Percentiles rank a stretch among this genome's conserved stretches.
phyloP scores from a whole-genome alignment of 805 yeast species.

The Diddensiella santjacobensis region DNA sequence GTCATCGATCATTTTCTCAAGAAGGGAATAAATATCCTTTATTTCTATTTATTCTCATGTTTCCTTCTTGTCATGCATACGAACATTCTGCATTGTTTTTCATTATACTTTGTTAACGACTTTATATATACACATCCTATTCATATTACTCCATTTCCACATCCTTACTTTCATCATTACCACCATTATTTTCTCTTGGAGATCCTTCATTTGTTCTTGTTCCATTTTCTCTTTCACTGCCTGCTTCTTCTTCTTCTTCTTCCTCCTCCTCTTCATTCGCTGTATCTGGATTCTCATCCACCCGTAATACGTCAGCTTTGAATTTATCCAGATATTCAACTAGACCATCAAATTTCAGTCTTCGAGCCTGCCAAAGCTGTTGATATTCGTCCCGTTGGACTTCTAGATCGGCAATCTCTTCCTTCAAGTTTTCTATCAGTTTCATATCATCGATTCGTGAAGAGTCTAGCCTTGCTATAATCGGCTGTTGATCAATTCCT shows the following conservation, averaged over 20 bases:
- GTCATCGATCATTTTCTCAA: neutral
- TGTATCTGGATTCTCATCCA: slow-evolving; percentile 4
- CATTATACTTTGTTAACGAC: neutral
- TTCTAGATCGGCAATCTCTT: slow-evolving; percentile 27
- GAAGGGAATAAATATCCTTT: neutral
- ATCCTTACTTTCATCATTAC: neutral
- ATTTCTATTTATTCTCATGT: slow-evolving; percentile 1
- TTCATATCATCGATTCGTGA: slow-evolving; percentile 23
- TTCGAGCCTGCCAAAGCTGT: slow-evolving; percentile 23
- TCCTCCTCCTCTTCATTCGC: neutral
- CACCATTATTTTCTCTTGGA: neutral
- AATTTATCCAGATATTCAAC: slow-evolving; percentile 24
- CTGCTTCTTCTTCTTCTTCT: neutral
- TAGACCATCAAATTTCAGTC: slow-evolving; percentile 23
- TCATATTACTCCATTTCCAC: slow-evolving; percentile 2
- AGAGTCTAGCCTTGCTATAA: slow-evolving; percentile 21
- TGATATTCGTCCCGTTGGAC: slow-evolving; percentile 16
- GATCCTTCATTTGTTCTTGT: neutral
- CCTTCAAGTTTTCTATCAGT: slow-evolving; percentile 19
- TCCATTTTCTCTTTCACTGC: neutral
- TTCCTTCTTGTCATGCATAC: neutral
- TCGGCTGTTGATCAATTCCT: slow-evolving; percentile 13
- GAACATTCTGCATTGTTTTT: neutral
- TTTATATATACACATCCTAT: neutral
- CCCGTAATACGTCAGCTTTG: slow-evolving; percentile 20